Percentiles rank a stretch among this genome's conserved stretches.
Conservation (phyloP, 345 rosid species). For the Brassica cretica region DNA sequence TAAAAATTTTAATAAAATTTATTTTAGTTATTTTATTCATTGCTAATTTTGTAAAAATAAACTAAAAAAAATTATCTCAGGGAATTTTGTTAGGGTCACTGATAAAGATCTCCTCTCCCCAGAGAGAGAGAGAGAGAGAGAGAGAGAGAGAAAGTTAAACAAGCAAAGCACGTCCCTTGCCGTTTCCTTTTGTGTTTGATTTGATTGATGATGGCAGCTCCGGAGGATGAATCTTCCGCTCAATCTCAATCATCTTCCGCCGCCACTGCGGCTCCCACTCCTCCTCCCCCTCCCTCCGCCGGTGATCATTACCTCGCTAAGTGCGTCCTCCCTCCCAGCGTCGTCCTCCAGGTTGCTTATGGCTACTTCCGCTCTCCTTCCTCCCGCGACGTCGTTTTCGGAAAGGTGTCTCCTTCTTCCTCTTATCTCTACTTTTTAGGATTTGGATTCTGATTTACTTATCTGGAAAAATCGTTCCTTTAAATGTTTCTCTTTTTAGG, state of each 20-base stretch:
- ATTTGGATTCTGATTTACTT: slow-evolving; percentile 22
- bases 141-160: neutral
- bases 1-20: too few species aligned
- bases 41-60: too few species aligned
- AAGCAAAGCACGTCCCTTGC: slow-evolving; percentile 7
- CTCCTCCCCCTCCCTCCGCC: slow-evolving; percentile 52
- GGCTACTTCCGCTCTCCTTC: slow-evolving; percentile 76
- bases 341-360: slow-evolving; percentile 73
- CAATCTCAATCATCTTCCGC: slow-evolving; percentile 62
- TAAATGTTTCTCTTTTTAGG: slow-evolving; percentile 14
- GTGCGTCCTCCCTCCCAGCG: slow-evolving; percentile 85
- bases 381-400: slow-evolving; percentile 79
- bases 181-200: neutral
- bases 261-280: slow-evolving; percentile 47
- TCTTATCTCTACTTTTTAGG: neutral
- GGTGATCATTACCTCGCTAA: slow-evolving; percentile 76
- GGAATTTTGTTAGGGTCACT: neutral
- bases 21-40: too few species aligned
- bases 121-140: neutral
- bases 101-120: neutral
- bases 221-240: slow-evolving; percentile 89
- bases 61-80: too few species aligned
- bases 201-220: slow-evolving; percentile 64
- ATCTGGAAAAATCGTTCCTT: neutral
- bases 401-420: slow-evolving; percentile 56